phyloP scores from a whole-genome alignment of 176 grass and related monocot species.

The Musa acuminata region DNA sequence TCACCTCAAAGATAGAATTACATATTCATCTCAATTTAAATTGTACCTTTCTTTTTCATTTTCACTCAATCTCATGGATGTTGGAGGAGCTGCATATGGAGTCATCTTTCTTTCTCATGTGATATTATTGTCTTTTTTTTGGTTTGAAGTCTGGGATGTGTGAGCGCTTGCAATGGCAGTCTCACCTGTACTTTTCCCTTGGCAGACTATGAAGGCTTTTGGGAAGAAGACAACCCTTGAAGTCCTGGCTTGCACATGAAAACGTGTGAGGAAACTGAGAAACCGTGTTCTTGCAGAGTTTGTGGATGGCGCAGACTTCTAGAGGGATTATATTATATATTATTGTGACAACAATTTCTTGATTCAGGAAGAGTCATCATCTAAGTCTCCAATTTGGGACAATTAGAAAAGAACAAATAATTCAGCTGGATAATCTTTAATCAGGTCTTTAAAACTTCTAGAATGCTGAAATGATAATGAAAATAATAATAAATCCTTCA shows the following conservation, averaged over 20 bases:
- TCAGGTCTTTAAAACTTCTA: too few species aligned
- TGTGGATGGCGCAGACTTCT: neutral
- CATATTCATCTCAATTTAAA: too few species aligned
- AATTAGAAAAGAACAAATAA: neutral
- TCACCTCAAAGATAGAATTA: too few species aligned
- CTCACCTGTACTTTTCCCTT: neutral
- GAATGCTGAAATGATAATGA: too few species aligned
- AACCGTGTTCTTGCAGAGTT: neutral
- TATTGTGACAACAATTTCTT: neutral
- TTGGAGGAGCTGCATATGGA: too few species aligned
- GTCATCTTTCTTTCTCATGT: too few species aligned
- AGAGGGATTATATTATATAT: neutral
- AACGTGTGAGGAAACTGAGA: constrained; percentile 6
- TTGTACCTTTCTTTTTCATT: neutral
- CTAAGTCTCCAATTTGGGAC: neutral
- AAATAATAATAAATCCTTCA: too few species aligned
- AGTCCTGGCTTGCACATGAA: neutral
- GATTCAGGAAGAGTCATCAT: neutral
- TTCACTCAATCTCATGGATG: neutral
- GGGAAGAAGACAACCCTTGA: neutral
- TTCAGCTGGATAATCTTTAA: neutral
- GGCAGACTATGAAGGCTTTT: neutral
- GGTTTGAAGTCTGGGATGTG: neutral
- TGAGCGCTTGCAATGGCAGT: neutral
- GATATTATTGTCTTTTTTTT: too few species aligned